Evolutionary conservation across 2,329 filamentous ascomycete genomes (phyloP), one percentile per base, ranked within the genome.

Genomic region (Penicillium nordicum): DNA sequence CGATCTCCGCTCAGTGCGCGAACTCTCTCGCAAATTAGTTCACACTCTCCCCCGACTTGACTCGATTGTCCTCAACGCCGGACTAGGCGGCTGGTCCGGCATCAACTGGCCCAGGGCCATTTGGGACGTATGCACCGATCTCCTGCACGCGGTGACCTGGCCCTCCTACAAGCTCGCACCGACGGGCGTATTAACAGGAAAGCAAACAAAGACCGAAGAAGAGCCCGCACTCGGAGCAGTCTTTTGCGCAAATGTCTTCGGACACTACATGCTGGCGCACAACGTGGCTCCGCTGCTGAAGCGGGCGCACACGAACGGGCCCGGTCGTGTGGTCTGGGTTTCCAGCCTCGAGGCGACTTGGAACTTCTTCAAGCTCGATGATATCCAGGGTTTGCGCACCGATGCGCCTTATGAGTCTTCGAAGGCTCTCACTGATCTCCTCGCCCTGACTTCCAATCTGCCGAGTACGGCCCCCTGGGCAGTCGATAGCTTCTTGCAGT

Each of bases 171-270:
- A 96, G 77, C 74, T 86, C 16, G 82, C 87, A 4, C 73, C 79
- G 14, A 69, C 80, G 3, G 87, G 87, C 25, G 76, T 79, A 57
- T 56, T 82, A 0, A 78, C 83, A n/a, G 76, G 78, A 58, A 73
- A 76, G 9, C 81, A 92, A 69, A 69, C 73, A 10, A 52, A 54
- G 4, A 42, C 48, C 5, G 51, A 56, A 3, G 65, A 76, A 16
- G 83, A 86, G 56, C 86, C 88, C 0, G 76, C 79, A 5, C 77
- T 99, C 0, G 92, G 91, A 3, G 82, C 90, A 63, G 85, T 96
- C 18, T 99, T 97, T 72, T 88, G 88, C 71, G 88, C 93, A 48
- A 97, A 97, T 69, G 83, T 96, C 30, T 97, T 99, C 70, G 94
- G 94, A 0, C 94, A 99, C 76, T 97, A 99, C 72, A 77, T 97